These are phyloP conservation scores for Exophiala viscosa DNA, from an alignment of 2,329 filamentous ascomycete species.

Conservation along the genomic window DNA sequence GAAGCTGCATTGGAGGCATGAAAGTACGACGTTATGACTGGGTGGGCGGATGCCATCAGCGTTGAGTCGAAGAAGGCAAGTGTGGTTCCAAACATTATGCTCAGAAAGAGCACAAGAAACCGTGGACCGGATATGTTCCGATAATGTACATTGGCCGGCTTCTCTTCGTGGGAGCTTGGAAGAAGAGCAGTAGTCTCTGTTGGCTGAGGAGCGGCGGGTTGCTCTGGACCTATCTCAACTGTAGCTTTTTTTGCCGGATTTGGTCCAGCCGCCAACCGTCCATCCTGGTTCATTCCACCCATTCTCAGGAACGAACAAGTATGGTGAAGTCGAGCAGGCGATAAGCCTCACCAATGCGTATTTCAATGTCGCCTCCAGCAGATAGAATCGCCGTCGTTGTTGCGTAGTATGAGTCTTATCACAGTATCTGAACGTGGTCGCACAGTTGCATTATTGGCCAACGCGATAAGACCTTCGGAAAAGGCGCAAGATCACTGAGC, in stretches of 20 bases:
- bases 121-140: conserved; percentile 30
- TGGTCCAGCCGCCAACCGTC: not conserved
- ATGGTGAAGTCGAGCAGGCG: no score
- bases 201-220: not conserved
- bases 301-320: no score
- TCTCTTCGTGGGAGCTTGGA: not conserved
- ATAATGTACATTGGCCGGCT: conserved; percentile 11
- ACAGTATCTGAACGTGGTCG: no score
- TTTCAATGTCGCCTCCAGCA: no score
- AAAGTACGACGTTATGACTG: conserved; percentile 78
- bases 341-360: no score
- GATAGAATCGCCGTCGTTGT: no score
- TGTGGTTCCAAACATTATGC: conserved; percentile 57
- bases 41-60: conserved; percentile 76
- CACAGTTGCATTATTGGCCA: no score
- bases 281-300: no score
- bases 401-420: no score
- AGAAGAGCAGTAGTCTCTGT: conserved; percentile 18
- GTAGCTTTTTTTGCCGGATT: not conserved
- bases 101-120: conserved; percentile 62
- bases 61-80: conserved; percentile 67
- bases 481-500: no score
- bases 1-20: conserved; percentile 72
- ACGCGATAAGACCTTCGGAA: no score
- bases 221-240: not conserved